Evolutionary conservation across 2,329 filamentous ascomycete species (phyloP).

Genomic region (Macrophomina tecta): DNA sequence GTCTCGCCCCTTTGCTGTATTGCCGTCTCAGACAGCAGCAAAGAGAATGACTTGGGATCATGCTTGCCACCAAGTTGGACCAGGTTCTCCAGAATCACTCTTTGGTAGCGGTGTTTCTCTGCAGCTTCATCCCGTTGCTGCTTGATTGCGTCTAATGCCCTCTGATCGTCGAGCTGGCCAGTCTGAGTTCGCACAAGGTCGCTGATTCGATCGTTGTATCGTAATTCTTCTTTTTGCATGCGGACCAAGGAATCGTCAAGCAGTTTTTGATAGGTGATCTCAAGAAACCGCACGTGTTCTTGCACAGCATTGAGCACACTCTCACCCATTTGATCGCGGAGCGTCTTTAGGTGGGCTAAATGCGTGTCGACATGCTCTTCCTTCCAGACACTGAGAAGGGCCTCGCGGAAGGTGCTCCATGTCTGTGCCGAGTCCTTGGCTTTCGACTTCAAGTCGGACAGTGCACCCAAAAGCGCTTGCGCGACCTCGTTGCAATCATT

Average conservation of each 20-base stretch:
- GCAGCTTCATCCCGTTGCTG: constrained; percentile 12
- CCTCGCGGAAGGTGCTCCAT: constrained; percentile 22
- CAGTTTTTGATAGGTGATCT: constrained; percentile 1
- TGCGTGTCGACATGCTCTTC: background rate
- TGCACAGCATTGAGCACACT: constrained; percentile 29
- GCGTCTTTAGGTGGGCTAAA: background rate
- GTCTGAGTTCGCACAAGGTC: background rate
- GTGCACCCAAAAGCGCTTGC: constrained; percentile 12
- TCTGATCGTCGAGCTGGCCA: background rate
- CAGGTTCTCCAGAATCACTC: constrained; percentile 13
- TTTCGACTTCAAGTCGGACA: constrained; percentile 15
- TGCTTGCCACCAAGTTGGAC: background rate
- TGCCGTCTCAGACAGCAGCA: background rate
- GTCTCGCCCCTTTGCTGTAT: background rate
- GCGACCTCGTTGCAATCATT: constrained; percentile 9
- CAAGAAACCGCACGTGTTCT: constrained; percentile 10
- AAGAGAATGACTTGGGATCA: constrained; percentile 4
- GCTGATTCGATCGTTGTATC: background rate
- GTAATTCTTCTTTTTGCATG: constrained; percentile 4
- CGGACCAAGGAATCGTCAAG: constrained; percentile 3
- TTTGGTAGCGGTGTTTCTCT: constrained; percentile 17
- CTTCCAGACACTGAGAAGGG: constrained; percentile 8
- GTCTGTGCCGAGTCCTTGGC: background rate
- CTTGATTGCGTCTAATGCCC: constrained; percentile 6
- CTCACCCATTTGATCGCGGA: constrained; percentile 28